phyloP scores from a whole-genome alignment of 2,329 filamentous ascomycete genomes.

The Xylaria sp. region DNA sequence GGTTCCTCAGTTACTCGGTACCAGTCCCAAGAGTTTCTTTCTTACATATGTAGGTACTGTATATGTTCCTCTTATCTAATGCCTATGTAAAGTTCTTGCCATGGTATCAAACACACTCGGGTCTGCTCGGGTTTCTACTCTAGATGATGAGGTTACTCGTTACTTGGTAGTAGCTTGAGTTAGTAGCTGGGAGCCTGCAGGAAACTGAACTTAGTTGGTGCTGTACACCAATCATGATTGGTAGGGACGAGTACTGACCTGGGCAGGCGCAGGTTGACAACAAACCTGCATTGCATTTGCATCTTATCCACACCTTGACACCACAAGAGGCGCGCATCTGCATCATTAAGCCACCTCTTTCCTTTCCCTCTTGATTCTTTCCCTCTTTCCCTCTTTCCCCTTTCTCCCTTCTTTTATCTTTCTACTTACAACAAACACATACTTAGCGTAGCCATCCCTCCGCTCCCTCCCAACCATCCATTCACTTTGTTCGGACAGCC shows the following conservation, averaged over 20 bases:
- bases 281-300: conserved; percentile 31
- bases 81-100: background rate
- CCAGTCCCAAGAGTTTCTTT: too few species aligned
- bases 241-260: background rate
- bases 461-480: background rate
- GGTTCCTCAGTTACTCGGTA: too few species aligned
- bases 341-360: background rate
- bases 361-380: background rate
- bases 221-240: too few species aligned
- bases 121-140: too few species aligned
- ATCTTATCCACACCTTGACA: conserved; percentile 23
- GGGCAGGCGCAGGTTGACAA: conserved; percentile 28
- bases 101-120: background rate
- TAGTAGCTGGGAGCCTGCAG: too few species aligned
- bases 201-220: too few species aligned
- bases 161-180: background rate
- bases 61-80: too few species aligned
- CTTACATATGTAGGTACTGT: too few species aligned
- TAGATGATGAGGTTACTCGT: background rate
- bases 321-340: background rate
- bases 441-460: background rate
- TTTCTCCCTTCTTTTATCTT: background rate
- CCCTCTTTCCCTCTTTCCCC: background rate
- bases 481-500: background rate
- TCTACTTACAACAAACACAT: background rate